phyloP scores from a whole-genome alignment of 2,329 filamentous ascomycete genomes.

The Leptographium galeiforme region DNA sequence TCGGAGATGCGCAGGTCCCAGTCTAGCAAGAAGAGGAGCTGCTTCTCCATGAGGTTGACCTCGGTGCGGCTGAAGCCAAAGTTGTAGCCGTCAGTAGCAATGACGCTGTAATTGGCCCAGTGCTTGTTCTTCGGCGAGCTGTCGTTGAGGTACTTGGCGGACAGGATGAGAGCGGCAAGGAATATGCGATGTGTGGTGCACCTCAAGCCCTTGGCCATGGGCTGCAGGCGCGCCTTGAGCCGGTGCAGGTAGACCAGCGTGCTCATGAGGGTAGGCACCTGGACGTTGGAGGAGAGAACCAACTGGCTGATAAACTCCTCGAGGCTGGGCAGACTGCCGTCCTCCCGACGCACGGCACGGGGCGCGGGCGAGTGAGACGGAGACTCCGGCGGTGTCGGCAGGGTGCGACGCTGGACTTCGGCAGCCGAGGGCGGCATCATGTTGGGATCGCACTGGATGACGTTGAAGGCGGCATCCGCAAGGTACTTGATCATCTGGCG shows the following conservation, averaged over 20 bases:
- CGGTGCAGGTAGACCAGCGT: constrained; percentile 86
- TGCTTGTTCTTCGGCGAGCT: constrained; percentile 99
- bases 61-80: constrained; percentile 92
- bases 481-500: constrained; percentile 68
- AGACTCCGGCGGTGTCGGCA: constrained; percentile 33
- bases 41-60: constrained; percentile 99
- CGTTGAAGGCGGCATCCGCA: constrained; percentile 57
- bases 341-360: constrained; percentile 29
- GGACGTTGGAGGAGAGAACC: constrained; percentile 85
- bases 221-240: constrained; percentile 72
- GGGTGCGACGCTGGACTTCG: constrained; percentile 12
- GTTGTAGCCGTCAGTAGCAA: constrained; percentile 48
- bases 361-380: constrained; percentile 25
- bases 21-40: constrained; percentile 84
- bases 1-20: constrained; percentile 84
- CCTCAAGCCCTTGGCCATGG: constrained; percentile 88
- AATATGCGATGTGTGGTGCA: constrained; percentile 98
- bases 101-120: constrained; percentile 86
- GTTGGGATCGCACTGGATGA: constrained; percentile 64
- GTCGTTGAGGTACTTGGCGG: constrained; percentile 97
- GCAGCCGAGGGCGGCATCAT: constrained; percentile 34
- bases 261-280: constrained; percentile 95
- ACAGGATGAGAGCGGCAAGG: constrained; percentile 69
- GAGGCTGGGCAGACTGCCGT: constrained; percentile 57
- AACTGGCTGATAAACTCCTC: constrained; percentile 87